A percentile compares a stretch with the other conserved stretches of the same genome.
These are phyloP conservation scores for Cercospora canescens DNA, from an alignment of 2,329 filamentous ascomycete genomes.

Conservation along the genomic window DNA sequence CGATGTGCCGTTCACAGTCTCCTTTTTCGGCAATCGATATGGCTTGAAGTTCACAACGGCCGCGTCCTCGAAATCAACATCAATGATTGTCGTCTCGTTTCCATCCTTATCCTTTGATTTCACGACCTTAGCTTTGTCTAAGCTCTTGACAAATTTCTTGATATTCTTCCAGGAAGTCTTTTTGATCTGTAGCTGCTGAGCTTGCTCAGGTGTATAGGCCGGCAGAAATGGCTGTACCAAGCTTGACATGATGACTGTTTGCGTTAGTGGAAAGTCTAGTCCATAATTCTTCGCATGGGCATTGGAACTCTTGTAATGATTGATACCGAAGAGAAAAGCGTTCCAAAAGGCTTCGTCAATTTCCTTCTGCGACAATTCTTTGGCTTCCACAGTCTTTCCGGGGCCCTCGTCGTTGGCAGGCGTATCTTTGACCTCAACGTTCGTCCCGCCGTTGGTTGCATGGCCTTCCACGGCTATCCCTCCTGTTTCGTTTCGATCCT, in stretches of 20 bases:
- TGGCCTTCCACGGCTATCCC: constrained; percentile 43
- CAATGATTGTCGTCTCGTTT: constrained; percentile 63
- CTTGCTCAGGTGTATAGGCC: constrained; percentile 55
- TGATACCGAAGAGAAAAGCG: constrained; percentile 64
- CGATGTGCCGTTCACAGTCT: constrained; percentile 43
- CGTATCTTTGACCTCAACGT: constrained; percentile 22
- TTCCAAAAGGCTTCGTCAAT: constrained; percentile 66
- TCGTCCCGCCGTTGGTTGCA: not conserved
- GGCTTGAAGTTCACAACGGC: constrained; percentile 59
- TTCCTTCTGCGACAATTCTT: constrained; percentile 58
- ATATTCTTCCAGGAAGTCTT: constrained; percentile 71
- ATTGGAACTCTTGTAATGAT: constrained; percentile 60
- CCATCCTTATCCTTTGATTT: constrained; percentile 66
- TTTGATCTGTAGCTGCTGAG: constrained; percentile 64
- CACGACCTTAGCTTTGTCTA: constrained; percentile 64
- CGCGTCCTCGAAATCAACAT: constrained; percentile 63
- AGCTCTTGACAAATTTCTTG: constrained; percentile 67
- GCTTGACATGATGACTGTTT: constrained; percentile 63
- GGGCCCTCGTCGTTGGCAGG: constrained; percentile 13
- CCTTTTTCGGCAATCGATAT: constrained; percentile 63
- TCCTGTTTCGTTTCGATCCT: constrained; percentile 47
- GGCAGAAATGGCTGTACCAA: constrained; percentile 68
- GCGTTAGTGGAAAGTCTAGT: constrained; percentile 62
- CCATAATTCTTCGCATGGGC: constrained; percentile 54
- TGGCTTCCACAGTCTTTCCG: constrained; percentile 29